Conservation (phyloP, 2,329 filamentous ascomycete genomes). For the Hypoxylon sp. region DNA sequence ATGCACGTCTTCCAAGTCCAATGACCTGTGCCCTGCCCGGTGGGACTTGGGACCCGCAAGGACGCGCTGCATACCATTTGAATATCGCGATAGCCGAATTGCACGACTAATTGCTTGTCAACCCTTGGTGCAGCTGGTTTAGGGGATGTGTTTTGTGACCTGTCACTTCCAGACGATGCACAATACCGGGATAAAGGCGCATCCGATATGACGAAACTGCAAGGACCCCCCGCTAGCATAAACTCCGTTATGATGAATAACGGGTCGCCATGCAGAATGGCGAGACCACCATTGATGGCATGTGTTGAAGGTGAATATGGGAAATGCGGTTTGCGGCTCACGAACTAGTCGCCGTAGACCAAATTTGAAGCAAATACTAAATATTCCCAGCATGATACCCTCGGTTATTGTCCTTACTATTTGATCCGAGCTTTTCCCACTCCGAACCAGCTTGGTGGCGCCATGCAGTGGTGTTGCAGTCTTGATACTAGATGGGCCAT, state of each 20-base stretch:
- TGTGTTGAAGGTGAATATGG: slow-evolving; percentile 25
- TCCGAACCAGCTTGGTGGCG: slow-evolving; percentile 8
- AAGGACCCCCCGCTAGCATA: slow-evolving; percentile 45
- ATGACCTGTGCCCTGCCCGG: slow-evolving; percentile 28
- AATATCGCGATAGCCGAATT: slow-evolving; percentile 43
- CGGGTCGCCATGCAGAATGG: slow-evolving; percentile 40
- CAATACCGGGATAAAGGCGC: slow-evolving; percentile 41
- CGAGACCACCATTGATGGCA: slow-evolving; percentile 37
- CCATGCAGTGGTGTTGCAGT: slow-evolving; percentile 17
- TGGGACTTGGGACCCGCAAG: slow-evolving; percentile 36
- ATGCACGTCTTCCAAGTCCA: slow-evolving; percentile 39
- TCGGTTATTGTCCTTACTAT: slow-evolving; percentile 10
- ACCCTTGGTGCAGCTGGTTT: slow-evolving; percentile 29
- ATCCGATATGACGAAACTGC: slow-evolving; percentile 42
- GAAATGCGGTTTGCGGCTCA: slow-evolving; percentile 31
- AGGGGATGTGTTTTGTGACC: slow-evolving; percentile 30
- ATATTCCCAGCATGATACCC: slow-evolving; percentile 4
- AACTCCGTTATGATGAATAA: slow-evolving; percentile 44
- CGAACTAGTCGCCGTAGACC: slow-evolving; percentile 18
- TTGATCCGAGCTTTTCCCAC: slow-evolving; percentile 19
- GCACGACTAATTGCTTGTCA: slow-evolving; percentile 40
- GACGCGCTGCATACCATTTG: slow-evolving; percentile 39
- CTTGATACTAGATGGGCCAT: slow-evolving; percentile 15
- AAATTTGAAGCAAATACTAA: slow-evolving; percentile 23
- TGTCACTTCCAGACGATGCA: slow-evolving; percentile 42